A percentile compares a stretch with the other conserved stretches of the same genome.
phyloP scores from a whole-genome alignment of 1,284 basidiomycete species.

The Sporisorium exsertum region DNA sequence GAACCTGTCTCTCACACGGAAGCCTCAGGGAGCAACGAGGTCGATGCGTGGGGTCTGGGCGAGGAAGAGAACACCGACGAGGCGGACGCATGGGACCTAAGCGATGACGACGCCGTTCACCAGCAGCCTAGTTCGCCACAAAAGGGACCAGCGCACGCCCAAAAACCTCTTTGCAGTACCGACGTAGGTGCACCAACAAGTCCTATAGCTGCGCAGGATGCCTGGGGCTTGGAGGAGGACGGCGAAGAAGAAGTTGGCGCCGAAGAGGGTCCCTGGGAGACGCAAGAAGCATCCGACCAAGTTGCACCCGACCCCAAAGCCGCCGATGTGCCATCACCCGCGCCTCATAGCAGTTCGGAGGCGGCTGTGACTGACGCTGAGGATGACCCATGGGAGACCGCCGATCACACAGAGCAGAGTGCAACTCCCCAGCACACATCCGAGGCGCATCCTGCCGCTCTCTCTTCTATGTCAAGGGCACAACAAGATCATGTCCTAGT shows the following conservation, averaged over 20 bases:
- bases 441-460: neutral
- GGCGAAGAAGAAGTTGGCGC: constrained; percentile 3
- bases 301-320: neutral
- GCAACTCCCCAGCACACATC: neutral
- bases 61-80: constrained; percentile 43
- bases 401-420: neutral
- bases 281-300: neutral
- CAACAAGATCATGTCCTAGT: neutral
- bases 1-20: constrained; percentile 6
- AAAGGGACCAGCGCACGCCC: neutral
- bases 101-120: constrained; percentile 13
- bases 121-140: constrained; percentile 1
- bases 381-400: constrained; percentile 20
- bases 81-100: constrained; percentile 47
- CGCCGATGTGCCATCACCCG: neutral
- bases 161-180: neutral
- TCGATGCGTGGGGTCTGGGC: constrained; percentile 56
- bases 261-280: constrained; percentile 27
- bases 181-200: neutral
- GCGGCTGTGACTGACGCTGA: constrained; percentile 1
- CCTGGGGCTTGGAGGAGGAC: constrained; percentile 33
- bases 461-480: neutral
- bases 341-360: neutral
- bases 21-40: constrained; percentile 10
- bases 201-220: constrained; percentile 5